Conservation (phyloP, 345 rosid species). For the Rubroshorea leprosula region DNA sequence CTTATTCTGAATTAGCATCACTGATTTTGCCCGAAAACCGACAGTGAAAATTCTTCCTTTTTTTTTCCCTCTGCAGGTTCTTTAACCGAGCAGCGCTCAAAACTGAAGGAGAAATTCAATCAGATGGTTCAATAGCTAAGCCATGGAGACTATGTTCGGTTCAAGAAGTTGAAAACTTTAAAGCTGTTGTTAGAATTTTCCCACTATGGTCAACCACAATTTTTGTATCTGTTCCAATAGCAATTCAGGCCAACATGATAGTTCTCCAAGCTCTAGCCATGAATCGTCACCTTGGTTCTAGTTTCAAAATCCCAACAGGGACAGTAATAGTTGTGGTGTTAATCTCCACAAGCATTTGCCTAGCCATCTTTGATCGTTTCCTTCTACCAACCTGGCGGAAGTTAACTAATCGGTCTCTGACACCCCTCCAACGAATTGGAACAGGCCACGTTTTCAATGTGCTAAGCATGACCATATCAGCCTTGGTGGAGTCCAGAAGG, state of each 20-base stretch:
- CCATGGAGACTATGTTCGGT: slow-evolving; percentile 47
- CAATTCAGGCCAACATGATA: slow-evolving; percentile 22
- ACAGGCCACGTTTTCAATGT: slow-evolving; percentile 31
- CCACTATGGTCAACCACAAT: slow-evolving; percentile 34
- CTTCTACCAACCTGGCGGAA: slow-evolving; percentile 22
- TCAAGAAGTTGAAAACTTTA: slow-evolving; percentile 48
- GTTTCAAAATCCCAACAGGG: slow-evolving; percentile 39
- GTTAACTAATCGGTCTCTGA: slow-evolving; percentile 7
- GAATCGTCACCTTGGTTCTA: slow-evolving; percentile 35
- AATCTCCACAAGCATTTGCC: slow-evolving; percentile 14
- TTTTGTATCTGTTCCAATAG: slow-evolving; percentile 27
- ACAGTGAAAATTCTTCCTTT: neutral
- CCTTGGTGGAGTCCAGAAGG: slow-evolving; percentile 31
- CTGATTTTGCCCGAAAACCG: neutral
- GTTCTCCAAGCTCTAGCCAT: slow-evolving; percentile 42
- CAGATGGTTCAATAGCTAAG: slow-evolving; percentile 28
- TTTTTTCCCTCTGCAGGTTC: slow-evolving; percentile 25
- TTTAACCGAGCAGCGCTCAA: slow-evolving; percentile 35
- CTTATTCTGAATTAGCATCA: neutral
- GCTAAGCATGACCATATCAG: slow-evolving; percentile 21
- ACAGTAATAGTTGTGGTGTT: slow-evolving; percentile 22
- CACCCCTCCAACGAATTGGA: slow-evolving; percentile 31
- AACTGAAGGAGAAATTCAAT: slow-evolving; percentile 29
- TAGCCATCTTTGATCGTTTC: slow-evolving; percentile 24
- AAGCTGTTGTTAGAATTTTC: slow-evolving; percentile 26